Evolutionary conservation across 352 stramenopile genomes (phyloP), one percentile per base, ranked within the genome.

Genomic region (Peronospora farinosa): DNA sequence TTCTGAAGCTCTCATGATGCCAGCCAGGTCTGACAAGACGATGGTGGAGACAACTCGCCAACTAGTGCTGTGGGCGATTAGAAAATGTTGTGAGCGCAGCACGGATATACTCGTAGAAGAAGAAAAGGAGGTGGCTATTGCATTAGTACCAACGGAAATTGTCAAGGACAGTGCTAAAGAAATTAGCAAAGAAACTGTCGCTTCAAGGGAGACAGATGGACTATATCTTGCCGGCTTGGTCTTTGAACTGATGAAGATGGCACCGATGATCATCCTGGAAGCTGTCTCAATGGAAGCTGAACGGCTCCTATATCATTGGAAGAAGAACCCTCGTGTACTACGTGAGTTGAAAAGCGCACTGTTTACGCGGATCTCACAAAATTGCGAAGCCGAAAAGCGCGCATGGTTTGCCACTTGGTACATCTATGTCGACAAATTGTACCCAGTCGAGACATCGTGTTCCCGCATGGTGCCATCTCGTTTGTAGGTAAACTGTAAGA

Each of bases 171-270:
- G 54, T 16, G 1, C 37, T 10, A 28, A 43, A 16, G 21, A 47
- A n/a, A 47, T 52, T 25, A 39, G 25, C 15, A 54, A 43, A 15
- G n/a, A 59, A 12, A 30, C 17, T 32, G n/a, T 16, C 28, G 38
- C 10, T 23, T 44, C 38, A 16, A 51, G 19, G 15, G 55, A 66
- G 25, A 64, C 53, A 8, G 51, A 71, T 38, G 70, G 64, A 7
- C n/a, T 86, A 10, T 80, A 82, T 38, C 48, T 86, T 5, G 60
- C 67, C 1, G 68, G 69, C 0, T 45, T 86, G 40, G 55, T 84
- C 28, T 69, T 80, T 47, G 75, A 86, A 23, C 51, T 83, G n/a
- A 56, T 77, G 47, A 86, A 86, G 48, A 80, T 86, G 57, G 51
- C 58, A 4, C 75, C 72, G 5, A 44, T 84, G n/a, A 54, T 63